These are phyloP conservation scores for Suhomyces yuchorum DNA, from an alignment of 1,139 yeast genomes.

Conservation along the genomic window DNA sequence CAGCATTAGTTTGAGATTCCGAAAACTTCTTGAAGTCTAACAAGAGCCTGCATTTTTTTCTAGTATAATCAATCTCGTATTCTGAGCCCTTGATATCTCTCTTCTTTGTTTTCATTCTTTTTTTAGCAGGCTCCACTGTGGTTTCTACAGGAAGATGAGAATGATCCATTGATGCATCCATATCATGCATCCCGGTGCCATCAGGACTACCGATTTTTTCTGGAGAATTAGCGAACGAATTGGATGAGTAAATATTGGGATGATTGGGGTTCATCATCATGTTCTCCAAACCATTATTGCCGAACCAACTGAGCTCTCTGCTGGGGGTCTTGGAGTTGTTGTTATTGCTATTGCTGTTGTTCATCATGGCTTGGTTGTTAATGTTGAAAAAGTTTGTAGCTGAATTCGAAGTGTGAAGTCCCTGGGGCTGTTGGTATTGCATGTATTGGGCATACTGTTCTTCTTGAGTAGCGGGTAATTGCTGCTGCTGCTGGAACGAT, in stretches of 20 bases:
- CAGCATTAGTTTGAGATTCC: conserved; percentile 13
- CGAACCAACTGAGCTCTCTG: conserved; percentile 12
- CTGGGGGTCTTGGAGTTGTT: conserved; percentile 6
- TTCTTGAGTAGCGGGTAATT: conserved; percentile 4
- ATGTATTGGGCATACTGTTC: conserved; percentile 7
- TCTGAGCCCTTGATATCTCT: conserved; percentile 15
- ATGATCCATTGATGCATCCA: neutral
- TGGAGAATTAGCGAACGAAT: conserved; percentile 5
- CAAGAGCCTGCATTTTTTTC: conserved; percentile 21
- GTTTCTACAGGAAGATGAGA: neutral
- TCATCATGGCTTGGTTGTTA: neutral
- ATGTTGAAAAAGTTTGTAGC: conserved; percentile 11
- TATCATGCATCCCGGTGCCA: neutral
- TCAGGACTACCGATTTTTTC: conserved; percentile 11
- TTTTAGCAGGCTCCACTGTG: conserved; percentile 10
- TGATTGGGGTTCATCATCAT: conserved; percentile 4
- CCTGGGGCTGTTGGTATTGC: conserved; percentile 8
- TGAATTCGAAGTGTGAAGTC: conserved; percentile 9
- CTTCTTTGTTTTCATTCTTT: conserved; percentile 9
- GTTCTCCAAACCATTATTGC: conserved; percentile 7
- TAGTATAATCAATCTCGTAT: conserved; percentile 11
- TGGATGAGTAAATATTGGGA: neutral
- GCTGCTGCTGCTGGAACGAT: conserved; percentile 4
- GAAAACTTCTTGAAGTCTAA: conserved; percentile 32
- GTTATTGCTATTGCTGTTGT: neutral